A percentile compares a stretch with the other conserved stretches of the same genome.
Conservation (phyloP, 2,329 filamentous ascomycete genomes). For the Fusarium solani-melongenae region DNA sequence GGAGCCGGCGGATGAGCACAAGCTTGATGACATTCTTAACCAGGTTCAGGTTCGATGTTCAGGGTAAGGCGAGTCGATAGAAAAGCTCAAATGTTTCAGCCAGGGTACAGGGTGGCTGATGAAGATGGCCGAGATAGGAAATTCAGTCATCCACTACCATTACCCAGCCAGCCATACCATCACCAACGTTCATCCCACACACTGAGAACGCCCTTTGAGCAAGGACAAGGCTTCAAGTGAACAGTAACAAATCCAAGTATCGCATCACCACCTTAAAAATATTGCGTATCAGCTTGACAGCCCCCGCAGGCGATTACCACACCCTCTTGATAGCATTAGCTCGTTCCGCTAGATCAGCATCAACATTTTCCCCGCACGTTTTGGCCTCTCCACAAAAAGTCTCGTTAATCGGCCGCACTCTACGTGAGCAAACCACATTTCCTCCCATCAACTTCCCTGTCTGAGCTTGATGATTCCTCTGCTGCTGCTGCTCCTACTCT, state of each 20-base stretch:
- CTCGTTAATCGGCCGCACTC: not conserved
- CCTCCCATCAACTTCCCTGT: not conserved
- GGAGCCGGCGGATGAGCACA: not conserved
- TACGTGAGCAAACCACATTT: not conserved
- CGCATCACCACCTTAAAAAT: not conserved
- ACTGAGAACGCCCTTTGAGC: too few relatives aligned
- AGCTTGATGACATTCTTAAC: not conserved
- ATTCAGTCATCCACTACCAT: not conserved
- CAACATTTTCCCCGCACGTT: not conserved
- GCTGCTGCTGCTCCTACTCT: not conserved
- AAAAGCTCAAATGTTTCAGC: not conserved
- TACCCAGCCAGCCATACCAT: not conserved
- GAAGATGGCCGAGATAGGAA: not conserved
- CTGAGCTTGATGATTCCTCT: not conserved
- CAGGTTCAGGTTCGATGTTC: not conserved
- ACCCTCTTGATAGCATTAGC: not conserved
- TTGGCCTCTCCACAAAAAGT: not conserved
- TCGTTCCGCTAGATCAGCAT: not conserved
- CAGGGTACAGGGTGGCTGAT: not conserved
- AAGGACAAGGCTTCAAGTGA: not conserved
- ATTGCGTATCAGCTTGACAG: not conserved
- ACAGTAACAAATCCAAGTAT: not conserved
- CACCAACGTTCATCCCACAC: too few relatives aligned
- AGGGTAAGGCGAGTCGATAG: not conserved
- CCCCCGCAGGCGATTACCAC: not conserved